A percentile compares a stretch with the other conserved stretches of the same genome.
Evolutionary conservation across 352 stramenopile species (phyloP).

Genomic region (Globisporangium splendens): DNA sequence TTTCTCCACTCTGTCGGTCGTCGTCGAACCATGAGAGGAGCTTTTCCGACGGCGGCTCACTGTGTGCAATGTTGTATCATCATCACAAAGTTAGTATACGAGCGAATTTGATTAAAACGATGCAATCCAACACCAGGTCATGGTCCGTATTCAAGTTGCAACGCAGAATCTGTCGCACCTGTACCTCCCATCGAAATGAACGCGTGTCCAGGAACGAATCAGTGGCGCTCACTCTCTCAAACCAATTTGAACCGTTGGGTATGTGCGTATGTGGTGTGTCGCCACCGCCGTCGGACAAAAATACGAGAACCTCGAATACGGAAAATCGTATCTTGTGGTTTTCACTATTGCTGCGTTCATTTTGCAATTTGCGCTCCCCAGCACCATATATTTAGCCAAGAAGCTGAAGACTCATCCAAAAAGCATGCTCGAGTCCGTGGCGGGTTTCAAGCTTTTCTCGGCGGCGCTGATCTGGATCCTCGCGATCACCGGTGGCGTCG

Average conservation of each 20-base stretch:
- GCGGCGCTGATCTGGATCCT: constrained; percentile 54
- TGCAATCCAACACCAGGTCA: no score
- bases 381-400: no score
- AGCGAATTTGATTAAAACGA: no score
- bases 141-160: no score
- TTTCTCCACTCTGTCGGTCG: constrained; percentile 17
- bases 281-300: constrained; percentile 9
- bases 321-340: not conserved
- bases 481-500: constrained; percentile 49
- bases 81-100: no score
- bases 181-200: constrained; percentile 1
- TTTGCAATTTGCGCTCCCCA: constrained; percentile 1
- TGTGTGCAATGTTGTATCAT: not conserved
- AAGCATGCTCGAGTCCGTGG: constrained; percentile 34
- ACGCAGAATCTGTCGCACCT: constrained; percentile 6
- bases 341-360: not conserved
- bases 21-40: not conserved
- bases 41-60: constrained; percentile 16
- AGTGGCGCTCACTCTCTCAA: no score
- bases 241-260: no score
- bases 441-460: constrained; percentile 64
- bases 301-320: constrained; percentile 5
- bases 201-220: not conserved
- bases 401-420: not conserved
- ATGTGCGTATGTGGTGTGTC: no score